Evolutionary conservation across 169 alveolate species (phyloP).

Genomic region (Cryptosporidium ubiquitum): DNA sequence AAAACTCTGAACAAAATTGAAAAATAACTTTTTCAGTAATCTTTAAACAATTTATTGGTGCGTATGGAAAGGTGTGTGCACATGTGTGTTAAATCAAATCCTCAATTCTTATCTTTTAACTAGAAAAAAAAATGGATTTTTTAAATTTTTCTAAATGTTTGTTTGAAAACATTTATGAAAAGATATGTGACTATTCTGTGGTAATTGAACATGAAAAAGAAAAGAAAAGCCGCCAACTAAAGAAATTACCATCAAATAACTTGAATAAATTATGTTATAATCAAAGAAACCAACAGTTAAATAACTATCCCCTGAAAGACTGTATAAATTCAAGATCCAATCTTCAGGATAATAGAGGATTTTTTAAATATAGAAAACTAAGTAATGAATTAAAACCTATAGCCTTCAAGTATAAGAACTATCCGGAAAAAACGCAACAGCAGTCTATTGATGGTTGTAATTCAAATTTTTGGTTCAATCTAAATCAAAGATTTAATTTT

Average conservation of each 20-base stretch:
- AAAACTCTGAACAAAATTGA: not conserved
- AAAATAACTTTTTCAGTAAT: not conserved
- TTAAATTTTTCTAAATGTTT: not conserved
- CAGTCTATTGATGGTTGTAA: not conserved
- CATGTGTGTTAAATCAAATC: constrained; percentile 10
- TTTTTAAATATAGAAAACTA: not conserved
- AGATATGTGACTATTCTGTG: not conserved
- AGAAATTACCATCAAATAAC: not conserved
- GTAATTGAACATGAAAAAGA: not conserved
- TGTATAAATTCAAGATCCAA: not conserved
- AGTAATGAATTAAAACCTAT: not conserved
- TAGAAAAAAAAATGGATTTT: not conserved
- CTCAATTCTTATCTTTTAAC: not conserved
- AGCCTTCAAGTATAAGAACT: not conserved
- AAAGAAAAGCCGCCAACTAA: not conserved
- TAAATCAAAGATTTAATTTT: too few species aligned
- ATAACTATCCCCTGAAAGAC: not conserved
- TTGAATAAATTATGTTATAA: not conserved
- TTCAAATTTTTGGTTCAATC: not conserved
- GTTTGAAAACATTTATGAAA: not conserved
- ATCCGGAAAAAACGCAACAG: not conserved
- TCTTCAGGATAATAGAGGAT: not conserved
- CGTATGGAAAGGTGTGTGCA: not conserved
- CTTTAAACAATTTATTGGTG: not conserved
- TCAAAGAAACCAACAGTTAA: not conserved